Conservation (phyloP, 1,284 basidiomycete genomes). For the Mycena sp. region DNA sequence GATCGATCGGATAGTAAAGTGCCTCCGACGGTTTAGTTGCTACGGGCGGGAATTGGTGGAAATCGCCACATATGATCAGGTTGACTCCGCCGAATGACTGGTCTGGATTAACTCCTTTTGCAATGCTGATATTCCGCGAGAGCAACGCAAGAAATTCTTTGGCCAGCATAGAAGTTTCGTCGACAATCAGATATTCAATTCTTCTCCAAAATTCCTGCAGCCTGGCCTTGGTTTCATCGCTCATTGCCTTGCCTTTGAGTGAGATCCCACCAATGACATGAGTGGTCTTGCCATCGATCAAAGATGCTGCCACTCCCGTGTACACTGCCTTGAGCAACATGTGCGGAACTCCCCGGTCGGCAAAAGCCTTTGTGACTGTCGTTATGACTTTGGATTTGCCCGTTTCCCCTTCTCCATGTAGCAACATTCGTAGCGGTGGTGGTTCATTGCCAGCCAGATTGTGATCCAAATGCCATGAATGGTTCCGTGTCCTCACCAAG, state of each 20-base stretch:
- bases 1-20: conserved; percentile 34
- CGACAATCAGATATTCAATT: conserved; percentile 46
- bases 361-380: conserved; percentile 41
- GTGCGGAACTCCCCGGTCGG: conserved; percentile 2
- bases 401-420: conserved; percentile 47
- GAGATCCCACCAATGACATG: conserved; percentile 25
- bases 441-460: conserved; percentile 32
- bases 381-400: conserved; percentile 49
- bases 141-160: conserved; percentile 39
- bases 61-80: conserved; percentile 48
- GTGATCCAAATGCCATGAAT: conserved; percentile 4
- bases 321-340: conserved; percentile 39
- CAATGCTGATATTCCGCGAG: conserved; percentile 33
- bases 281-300: conserved; percentile 40
- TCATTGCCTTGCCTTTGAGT: neutral
- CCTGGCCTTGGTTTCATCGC: conserved; percentile 20
- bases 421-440: conserved; percentile 41
- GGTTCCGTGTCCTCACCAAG: too few relatives aligned
- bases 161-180: conserved; percentile 47
- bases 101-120: conserved; percentile 23
- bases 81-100: conserved; percentile 48
- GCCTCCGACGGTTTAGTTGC: conserved; percentile 24
- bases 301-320: conserved; percentile 46
- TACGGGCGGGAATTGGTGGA: conserved; percentile 54
- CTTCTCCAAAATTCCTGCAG: too few relatives aligned